phyloP scores from a whole-genome alignment of 331 rosid genomes.

The Rosa hybrid region DNA sequence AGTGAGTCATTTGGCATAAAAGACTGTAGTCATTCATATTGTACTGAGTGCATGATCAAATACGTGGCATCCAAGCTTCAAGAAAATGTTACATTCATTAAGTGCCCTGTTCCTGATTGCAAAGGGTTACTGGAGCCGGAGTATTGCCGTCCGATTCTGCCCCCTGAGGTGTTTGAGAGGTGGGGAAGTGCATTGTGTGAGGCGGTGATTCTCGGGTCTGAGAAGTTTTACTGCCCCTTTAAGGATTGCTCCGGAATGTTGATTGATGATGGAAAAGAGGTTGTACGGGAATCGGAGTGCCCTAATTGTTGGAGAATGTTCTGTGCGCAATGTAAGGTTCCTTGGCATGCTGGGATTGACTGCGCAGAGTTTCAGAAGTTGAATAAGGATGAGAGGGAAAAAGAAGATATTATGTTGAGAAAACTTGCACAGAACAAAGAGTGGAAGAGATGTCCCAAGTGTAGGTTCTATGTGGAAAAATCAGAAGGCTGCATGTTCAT shows the following conservation, averaged over 20 bases:
- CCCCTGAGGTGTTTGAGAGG: constrained; percentile 32
- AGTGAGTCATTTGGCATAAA: constrained; percentile 33
- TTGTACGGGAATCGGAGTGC: constrained; percentile 36
- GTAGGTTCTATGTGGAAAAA: constrained; percentile 59
- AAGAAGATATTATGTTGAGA: constrained; percentile 52
- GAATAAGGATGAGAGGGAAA: constrained; percentile 46
- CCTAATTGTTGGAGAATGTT: constrained; percentile 54
- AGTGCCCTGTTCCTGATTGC: constrained; percentile 60
- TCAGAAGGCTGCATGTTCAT: constrained; percentile 56
- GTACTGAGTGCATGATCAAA: constrained; percentile 39
- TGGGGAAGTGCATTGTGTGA: constrained; percentile 71
- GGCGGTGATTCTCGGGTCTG: constrained; percentile 32
- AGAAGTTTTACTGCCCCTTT: constrained; percentile 67
- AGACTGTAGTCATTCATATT: constrained; percentile 54
- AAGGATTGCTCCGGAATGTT: constrained; percentile 58
- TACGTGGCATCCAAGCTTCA: constrained; percentile 57
- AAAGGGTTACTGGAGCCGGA: constrained; percentile 51
- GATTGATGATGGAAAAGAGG: constrained; percentile 46
- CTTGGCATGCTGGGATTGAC: constrained; percentile 54
- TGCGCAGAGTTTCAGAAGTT: constrained; percentile 58
- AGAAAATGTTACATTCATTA: constrained; percentile 45
- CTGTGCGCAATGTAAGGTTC: constrained; percentile 55
- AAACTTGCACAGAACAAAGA: constrained; percentile 38
- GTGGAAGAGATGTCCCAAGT: constrained; percentile 63
- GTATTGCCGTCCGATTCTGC: constrained; percentile 45